Evolutionary conservation across 192 early-diverging fungal genomes (phyloP).

Genomic region (Linnemannia exigua): DNA sequence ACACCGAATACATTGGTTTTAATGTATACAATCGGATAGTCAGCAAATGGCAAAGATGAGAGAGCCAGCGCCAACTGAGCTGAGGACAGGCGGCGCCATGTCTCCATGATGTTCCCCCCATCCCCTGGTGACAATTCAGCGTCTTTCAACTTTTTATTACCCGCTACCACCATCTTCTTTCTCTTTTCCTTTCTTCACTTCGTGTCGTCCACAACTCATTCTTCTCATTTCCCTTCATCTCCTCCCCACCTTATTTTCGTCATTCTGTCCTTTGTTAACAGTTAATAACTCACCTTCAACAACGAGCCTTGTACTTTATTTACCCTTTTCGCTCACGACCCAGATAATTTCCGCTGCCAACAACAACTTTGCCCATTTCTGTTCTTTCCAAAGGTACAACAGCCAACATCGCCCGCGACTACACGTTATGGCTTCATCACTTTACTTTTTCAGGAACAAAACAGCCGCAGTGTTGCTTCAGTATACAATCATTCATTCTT

Average conservation of each 20-base stretch:
- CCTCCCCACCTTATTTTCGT: neutral
- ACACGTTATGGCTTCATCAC: no score
- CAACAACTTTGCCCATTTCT: no score
- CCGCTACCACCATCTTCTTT: neutral
- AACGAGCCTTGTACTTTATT: no score
- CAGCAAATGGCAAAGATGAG: neutral
- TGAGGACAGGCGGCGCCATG: neutral
- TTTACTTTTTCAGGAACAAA: no score
- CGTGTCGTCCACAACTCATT: neutral
- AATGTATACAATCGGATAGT: neutral
- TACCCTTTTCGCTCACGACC: no score
- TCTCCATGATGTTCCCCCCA: neutral
- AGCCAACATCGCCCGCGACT: no score
- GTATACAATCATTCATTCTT: no score
- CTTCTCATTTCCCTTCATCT: neutral
- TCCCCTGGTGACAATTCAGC: neutral
- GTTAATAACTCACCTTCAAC: neutral
- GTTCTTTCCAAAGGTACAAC: neutral
- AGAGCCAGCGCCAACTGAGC: no score
- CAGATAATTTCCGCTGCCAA: no score
- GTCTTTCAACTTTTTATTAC: neutral
- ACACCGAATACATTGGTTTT: neutral
- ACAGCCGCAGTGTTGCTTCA: no score
- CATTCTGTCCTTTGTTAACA: neutral
- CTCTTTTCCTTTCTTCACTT: neutral